Evolutionary conservation across 1,284 basidiomycete genomes (phyloP).

Genomic region (Puccinia horiana): DNA sequence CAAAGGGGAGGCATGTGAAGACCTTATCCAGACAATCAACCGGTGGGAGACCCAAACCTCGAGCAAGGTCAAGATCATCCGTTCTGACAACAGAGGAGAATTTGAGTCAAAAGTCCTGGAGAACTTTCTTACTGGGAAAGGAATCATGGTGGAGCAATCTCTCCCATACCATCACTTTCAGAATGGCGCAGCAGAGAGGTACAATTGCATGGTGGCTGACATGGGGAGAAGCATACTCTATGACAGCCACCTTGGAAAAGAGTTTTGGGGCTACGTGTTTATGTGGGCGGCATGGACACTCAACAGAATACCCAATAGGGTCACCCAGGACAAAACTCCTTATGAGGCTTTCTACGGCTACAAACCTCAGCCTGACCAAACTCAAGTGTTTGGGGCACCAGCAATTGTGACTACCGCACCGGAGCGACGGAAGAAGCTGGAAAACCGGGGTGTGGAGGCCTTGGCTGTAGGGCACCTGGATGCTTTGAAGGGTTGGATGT

Average conservation of each 20-base stretch:
- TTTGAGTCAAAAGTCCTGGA: background rate
- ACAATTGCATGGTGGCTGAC: background rate
- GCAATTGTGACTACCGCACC: background rate
- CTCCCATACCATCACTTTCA: slow-evolving; percentile 3
- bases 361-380: background rate
- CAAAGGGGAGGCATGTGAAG: background rate
- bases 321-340: background rate
- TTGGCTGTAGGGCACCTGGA: background rate
- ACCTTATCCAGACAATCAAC: background rate
- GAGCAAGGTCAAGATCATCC: background rate
- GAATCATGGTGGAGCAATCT: background rate
- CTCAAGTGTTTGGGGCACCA: background rate
- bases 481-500: background rate
- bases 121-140: background rate
- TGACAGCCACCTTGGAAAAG: background rate
- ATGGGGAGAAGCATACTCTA: slow-evolving; percentile 6
- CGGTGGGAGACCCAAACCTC: background rate
- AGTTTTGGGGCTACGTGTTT: slow-evolving; percentile 1
- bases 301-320: background rate
- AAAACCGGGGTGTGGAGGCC: background rate
- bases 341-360: too few relatives aligned
- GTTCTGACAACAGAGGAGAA: slow-evolving; percentile 11
- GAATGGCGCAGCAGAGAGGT: background rate
- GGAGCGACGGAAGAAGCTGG: background rate
- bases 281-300: too few relatives aligned